Conservation (phyloP, 805 yeast species). For the Ogataea pini region DNA sequence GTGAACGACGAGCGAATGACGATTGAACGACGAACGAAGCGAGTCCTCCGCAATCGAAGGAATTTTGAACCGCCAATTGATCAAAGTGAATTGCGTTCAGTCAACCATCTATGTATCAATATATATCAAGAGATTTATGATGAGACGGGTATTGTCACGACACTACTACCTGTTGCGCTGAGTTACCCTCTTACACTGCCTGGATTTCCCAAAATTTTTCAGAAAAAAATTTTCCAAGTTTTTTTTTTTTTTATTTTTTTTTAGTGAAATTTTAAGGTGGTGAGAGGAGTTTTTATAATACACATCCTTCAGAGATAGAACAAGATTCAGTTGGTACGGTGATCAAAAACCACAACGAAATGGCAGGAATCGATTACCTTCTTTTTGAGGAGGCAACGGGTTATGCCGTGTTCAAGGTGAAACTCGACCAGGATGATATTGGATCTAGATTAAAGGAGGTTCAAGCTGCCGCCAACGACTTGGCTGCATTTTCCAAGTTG, state of each 20-base stretch:
- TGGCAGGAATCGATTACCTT: slow-evolving; percentile 84
- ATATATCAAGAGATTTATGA: too few species aligned
- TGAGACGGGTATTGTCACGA: too few species aligned
- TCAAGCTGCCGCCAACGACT: slow-evolving; percentile 84
- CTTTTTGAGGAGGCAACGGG: slow-evolving; percentile 99
- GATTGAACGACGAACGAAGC: not conserved
- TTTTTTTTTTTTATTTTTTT: slow-evolving; percentile 3
- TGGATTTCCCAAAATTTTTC: slow-evolving; percentile 3
- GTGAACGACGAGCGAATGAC: too few species aligned
- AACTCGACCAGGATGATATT: slow-evolving; percentile 89
- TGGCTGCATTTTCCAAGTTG: slow-evolving; percentile 85
- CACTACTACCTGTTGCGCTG: not conserved
- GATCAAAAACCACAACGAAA: slow-evolving; percentile 21
- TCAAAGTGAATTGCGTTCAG: too few species aligned
- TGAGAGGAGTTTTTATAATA: not conserved
- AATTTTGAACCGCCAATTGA: too few species aligned
- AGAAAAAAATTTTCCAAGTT: slow-evolving; percentile 6
- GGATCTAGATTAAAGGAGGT: slow-evolving; percentile 93
- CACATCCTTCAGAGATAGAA: not conserved
- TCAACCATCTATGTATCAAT: too few species aligned
- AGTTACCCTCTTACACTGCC: slow-evolving; percentile 8
- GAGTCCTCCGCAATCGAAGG: too few species aligned
- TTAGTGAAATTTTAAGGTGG: slow-evolving; percentile 2
- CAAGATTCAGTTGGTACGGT: not conserved
- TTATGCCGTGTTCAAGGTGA: slow-evolving; percentile 93